Conservation (phyloP, 768 basidiomycete genomes). For the Lyophyllum semitale region DNA sequence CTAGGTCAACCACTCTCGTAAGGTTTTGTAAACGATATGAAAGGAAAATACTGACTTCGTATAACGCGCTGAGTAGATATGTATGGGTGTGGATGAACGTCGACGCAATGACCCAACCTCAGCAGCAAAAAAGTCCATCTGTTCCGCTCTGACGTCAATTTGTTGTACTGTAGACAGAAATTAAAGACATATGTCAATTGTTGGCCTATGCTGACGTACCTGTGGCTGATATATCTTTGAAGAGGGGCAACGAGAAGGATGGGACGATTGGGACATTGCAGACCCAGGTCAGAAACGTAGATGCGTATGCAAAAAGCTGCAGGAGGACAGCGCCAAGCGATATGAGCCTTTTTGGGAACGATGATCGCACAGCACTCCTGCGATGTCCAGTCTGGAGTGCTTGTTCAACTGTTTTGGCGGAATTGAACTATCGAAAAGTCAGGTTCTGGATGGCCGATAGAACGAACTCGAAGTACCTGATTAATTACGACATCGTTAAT, state of each 20-base stretch:
- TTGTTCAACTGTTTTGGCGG: conserved; percentile 29
- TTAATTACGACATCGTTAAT: conserved; percentile 39
- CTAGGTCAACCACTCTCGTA: conserved; percentile 35
- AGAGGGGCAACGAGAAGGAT: conserved; percentile 13
- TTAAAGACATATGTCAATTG: background rate
- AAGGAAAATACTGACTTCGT: conserved; percentile 52
- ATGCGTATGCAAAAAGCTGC: conserved; percentile 1
- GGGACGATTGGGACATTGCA: conserved; percentile 22
- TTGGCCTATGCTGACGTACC: conserved; percentile 23
- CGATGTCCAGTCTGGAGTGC: conserved; percentile 1
- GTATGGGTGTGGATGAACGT: conserved; percentile 34
- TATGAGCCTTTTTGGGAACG: background rate
- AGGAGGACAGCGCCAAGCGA: conserved; percentile 4
- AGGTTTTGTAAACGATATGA: background rate
- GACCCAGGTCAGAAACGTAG: conserved; percentile 9
- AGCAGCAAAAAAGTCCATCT: conserved; percentile 44
- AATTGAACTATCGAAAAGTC: conserved; percentile 41
- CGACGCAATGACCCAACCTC: conserved; percentile 42
- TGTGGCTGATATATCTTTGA: conserved; percentile 48
- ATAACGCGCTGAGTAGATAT: conserved; percentile 57
- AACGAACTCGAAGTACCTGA: conserved; percentile 32
- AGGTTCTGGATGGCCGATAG: background rate
- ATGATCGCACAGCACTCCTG: background rate
- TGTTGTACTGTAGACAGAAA: conserved; percentile 53
- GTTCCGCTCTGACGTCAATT: conserved; percentile 56